Base-by-base conservation (phyloP, 2,329 filamentous ascomycete genomes). In the Sarocladium brachiariae region DNA sequence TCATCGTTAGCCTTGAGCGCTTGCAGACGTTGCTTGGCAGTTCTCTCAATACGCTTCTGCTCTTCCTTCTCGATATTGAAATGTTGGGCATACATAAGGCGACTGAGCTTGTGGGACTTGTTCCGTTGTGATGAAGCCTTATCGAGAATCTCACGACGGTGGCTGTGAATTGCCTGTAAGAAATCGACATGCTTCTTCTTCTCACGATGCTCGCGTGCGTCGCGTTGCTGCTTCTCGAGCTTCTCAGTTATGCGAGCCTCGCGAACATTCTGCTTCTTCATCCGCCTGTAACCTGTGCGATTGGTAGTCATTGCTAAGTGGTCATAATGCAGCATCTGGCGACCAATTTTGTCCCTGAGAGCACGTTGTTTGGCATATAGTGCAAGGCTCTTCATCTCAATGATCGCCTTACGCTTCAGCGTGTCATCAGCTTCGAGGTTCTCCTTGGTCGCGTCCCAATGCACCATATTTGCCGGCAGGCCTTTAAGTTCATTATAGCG, bases 1-100 rank as follows among this genome's bases (percentile, higher is more conserved):
- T 99, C 93, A 68, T 99, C 93, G 83, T 99, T 95, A 61, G 93
- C 92, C 73, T 96, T 97, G 66, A 99, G 79, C 54, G 93, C 93
- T 70, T 97, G 92, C 57, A 99, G 84, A 96, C 93, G 93, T 70
- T 99, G 93, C 77, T 99, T 99, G 56, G 93, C 93, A 9, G 92
- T 99, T 56, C 93, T 82, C 73, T 99, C 93, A 58, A 99, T 87
- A 55, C 93, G 88, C 75, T 96, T 97, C 78, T 97, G 92, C 72
- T 99, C 93, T 75, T 99, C 93, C 72, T 96, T 96, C 68, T 99
- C 93, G 65, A 99, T 97, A 66, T 92, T 89, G 70, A 91, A 87
- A 68, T 99, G 93, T 54, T 96, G 91, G 52, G 78, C 72, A 56
- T 87, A 79, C 89, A 97, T 96, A 68, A 91, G 80, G 52, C 89